Percentiles rank a stretch among this genome's conserved stretches.
Evolutionary conservation across 805 yeast species (phyloP).

Genomic region (Hanseniaspora vineae): DNA sequence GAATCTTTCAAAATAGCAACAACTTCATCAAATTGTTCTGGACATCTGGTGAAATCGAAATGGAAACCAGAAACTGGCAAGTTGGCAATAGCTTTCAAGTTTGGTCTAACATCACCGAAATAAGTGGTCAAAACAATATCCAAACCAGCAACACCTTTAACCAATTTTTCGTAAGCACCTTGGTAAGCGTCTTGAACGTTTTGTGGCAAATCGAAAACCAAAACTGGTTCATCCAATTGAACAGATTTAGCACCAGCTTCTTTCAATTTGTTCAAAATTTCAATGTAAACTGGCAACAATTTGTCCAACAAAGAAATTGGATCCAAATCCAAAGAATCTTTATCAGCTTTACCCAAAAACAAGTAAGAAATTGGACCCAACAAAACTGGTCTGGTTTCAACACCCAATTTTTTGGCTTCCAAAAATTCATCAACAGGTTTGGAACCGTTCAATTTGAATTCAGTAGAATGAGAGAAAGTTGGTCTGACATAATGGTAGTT

Average conservation of each 20-base stretch:
- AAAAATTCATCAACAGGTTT: slow-evolving; percentile 96
- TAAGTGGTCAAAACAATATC: slow-evolving; percentile 77
- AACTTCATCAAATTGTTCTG: slow-evolving; percentile 88
- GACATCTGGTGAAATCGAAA: slow-evolving; percentile 90
- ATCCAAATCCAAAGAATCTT: slow-evolving; percentile 89
- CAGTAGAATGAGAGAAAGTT: slow-evolving; percentile 89
- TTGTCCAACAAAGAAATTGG: slow-evolving; percentile 84
- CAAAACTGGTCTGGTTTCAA: slow-evolving; percentile 94
- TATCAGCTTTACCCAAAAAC: slow-evolving; percentile 94
- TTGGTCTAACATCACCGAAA: slow-evolving; percentile 98
- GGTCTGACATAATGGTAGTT: slow-evolving; percentile 99
- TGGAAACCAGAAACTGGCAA: slow-evolving; percentile 94
- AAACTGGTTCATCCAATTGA: slow-evolving; percentile 95
- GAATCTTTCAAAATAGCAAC: slow-evolving; percentile 47
- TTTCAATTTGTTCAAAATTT: slow-evolving; percentile 73
- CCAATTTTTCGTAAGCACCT: slow-evolving; percentile 62
- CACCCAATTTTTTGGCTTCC: slow-evolving; percentile 94
- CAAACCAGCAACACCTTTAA: slow-evolving; percentile 27
- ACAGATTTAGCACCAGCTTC: slow-evolving; percentile 91
- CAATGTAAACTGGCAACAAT: slow-evolving; percentile 86
- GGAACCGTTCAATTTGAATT: slow-evolving; percentile 89
- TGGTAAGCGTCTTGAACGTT: slow-evolving; percentile 75
- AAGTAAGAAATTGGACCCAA: slow-evolving; percentile 95
- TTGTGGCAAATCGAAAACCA: slow-evolving; percentile 86
- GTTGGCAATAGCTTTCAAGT: slow-evolving; percentile 75